phyloP scores from a whole-genome alignment of 2,329 filamentous ascomycete species.

The Pestalotiopsis sp. region DNA sequence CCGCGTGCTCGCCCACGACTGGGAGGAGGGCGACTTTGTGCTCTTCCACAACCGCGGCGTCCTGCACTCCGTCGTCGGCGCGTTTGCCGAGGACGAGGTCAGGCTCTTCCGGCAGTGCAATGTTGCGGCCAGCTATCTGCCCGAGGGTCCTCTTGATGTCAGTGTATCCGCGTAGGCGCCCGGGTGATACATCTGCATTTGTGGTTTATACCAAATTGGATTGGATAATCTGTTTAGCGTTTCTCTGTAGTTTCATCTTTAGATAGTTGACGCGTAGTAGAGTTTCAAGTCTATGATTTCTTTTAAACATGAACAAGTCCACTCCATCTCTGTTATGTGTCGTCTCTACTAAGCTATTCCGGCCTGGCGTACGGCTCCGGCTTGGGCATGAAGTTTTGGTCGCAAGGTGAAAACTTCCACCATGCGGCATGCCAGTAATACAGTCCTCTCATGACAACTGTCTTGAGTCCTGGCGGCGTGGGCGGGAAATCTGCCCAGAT shows the following conservation, averaged over 20 bases:
- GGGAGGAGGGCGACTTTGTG: conserved; percentile 75
- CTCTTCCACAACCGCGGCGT: conserved; percentile 79
- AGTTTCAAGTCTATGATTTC: neutral
- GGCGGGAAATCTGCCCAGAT: conserved; percentile 7
- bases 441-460: neutral
- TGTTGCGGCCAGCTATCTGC: conserved; percentile 65
- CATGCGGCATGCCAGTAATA: conserved; percentile 1
- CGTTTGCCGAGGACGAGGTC: conserved; percentile 73
- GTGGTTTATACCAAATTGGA: neutral
- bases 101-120: conserved; percentile 79
- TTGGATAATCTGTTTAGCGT: neutral
- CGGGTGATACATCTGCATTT: neutral
- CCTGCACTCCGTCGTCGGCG: conserved; percentile 74
- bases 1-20: conserved; percentile 73
- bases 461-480: neutral
- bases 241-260: neutral
- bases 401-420: conserved; percentile 10
- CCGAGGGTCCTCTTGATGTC: conserved; percentile 45
- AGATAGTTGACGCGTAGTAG: neutral
- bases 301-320: neutral
- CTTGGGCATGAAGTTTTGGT: conserved; percentile 10
- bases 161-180: neutral
- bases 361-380: conserved; percentile 1
- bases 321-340: neutral
- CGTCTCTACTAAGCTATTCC: neutral